phyloP scores from a whole-genome alignment of 2,329 filamentous ascomycete genomes.

The Fusarium humuli region DNA sequence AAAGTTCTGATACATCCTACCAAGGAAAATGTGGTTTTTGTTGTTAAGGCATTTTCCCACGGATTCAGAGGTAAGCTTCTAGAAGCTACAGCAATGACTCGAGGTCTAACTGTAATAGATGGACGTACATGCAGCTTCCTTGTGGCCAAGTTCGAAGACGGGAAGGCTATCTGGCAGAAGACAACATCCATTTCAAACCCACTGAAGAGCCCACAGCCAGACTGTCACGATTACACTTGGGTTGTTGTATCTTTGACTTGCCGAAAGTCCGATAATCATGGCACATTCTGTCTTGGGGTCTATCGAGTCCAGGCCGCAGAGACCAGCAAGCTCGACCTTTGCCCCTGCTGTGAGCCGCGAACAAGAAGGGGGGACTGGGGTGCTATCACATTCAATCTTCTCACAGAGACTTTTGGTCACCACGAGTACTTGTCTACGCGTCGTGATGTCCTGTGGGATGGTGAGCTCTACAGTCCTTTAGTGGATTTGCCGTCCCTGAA shows the following conservation, averaged over 20 bases:
- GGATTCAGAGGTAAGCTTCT: slow-evolving; percentile 4
- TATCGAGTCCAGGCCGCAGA: slow-evolving; percentile 11
- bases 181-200: slow-evolving; percentile 26
- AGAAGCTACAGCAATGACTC: background rate
- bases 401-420: slow-evolving; percentile 26
- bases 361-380: slow-evolving; percentile 26
- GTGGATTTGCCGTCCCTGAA: background rate
- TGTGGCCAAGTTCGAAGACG: slow-evolving; percentile 30
- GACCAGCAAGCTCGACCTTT: background rate
- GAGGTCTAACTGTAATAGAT: slow-evolving; percentile 8
- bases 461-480: background rate
- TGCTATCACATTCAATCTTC: slow-evolving; percentile 34
- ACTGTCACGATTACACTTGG: background rate
- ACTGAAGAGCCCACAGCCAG: background rate
- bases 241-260: background rate
- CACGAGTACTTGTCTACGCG: slow-evolving; percentile 18
- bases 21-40: slow-evolving; percentile 31
- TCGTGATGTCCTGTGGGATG: slow-evolving; percentile 19
- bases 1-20: slow-evolving; percentile 41
- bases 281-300: slow-evolving; percentile 32
- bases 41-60: slow-evolving; percentile 21
- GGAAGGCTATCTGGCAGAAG: slow-evolving; percentile 6
- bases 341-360: slow-evolving; percentile 10
- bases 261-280: slow-evolving; percentile 29
- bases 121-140: slow-evolving; percentile 4